A percentile compares a stretch with the other conserved stretches of the same genome.
Evolutionary conservation across 129 eudicot species (phyloP).

Genomic region (Lonicera japonica): DNA sequence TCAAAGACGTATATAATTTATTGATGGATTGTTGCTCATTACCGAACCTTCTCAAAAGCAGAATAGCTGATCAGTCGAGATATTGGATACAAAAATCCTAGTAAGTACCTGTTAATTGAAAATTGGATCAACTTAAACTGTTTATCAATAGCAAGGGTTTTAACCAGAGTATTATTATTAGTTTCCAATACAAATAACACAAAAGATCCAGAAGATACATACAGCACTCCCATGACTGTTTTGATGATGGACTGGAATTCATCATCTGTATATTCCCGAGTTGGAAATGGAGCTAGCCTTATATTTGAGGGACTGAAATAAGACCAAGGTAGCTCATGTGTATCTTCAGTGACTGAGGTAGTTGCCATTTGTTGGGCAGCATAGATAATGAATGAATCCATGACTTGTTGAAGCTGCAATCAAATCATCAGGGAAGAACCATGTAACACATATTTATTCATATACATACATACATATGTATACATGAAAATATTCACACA

Average conservation of each 20-base stretch:
- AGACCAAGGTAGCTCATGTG: conserved; percentile 51
- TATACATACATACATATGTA: background rate
- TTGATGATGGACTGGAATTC: conserved; percentile 96
- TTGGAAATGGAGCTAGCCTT: conserved; percentile 95
- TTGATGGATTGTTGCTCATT: conserved; percentile 6
- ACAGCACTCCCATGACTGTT: conserved; percentile 97
- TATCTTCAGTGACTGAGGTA: conserved; percentile 26
- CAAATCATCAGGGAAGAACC: background rate
- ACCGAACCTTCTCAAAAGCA: conserved; percentile 82
- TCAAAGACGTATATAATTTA: conserved; percentile 7
- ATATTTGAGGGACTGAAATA: conserved; percentile 72
- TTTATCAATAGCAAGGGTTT: background rate
- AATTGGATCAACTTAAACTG: conserved; percentile 4
- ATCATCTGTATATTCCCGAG: conserved; percentile 98
- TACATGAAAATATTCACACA: background rate
- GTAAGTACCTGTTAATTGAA: conserved; percentile 62
- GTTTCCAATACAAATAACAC: conserved; percentile 9
- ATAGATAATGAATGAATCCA: conserved; percentile 88
- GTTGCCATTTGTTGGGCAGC: conserved; percentile 55
- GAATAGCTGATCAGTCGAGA: conserved; percentile 95
- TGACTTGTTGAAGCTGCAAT: conserved; percentile 87
- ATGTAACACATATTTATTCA: too few relatives aligned
- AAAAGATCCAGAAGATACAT: conserved; percentile 31
- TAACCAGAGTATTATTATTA: background rate
- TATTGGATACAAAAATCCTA: conserved; percentile 97